These are phyloP conservation scores for Tubosaeta brunneosetosa DNA, from an alignment of 768 basidiomycete genomes.

Conservation along the genomic window DNA sequence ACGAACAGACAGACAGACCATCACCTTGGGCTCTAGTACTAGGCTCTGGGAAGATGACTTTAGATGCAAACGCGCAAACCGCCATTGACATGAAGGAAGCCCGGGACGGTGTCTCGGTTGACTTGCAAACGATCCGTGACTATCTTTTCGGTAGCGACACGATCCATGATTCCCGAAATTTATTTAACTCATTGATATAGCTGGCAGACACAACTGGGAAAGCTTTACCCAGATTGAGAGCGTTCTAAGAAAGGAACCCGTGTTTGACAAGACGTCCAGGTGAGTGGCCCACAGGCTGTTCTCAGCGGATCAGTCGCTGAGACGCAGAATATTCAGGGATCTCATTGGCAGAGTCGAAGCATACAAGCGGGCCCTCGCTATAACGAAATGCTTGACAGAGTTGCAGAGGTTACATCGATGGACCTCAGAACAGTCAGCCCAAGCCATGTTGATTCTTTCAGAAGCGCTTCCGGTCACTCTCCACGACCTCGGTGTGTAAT, in stretches of 20 bases:
- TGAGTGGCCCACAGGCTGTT: constrained; percentile 16
- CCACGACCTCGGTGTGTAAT: constrained; percentile 33
- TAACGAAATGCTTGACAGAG: constrained; percentile 56
- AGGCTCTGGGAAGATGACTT: not conserved
- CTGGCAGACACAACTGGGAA: constrained; percentile 48
- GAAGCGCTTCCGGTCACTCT: constrained; percentile 48
- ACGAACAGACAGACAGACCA: too few species aligned
- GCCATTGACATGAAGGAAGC: constrained; percentile 50
- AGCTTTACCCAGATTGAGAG: constrained; percentile 40
- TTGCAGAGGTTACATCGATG: constrained; percentile 51
- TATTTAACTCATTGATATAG: constrained; percentile 27
- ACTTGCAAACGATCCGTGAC: constrained; percentile 40
- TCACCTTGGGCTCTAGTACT: too few species aligned
- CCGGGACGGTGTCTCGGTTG: constrained; percentile 39
- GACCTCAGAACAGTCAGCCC: constrained; percentile 42
- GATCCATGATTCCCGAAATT: too few species aligned
- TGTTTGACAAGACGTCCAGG: constrained; percentile 58
- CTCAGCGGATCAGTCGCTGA: not conserved
- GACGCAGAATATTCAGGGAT: constrained; percentile 34
- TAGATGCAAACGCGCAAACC: constrained; percentile 42
- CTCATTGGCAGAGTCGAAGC: constrained; percentile 56
- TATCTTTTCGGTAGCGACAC: constrained; percentile 46
- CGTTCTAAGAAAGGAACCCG: constrained; percentile 48
- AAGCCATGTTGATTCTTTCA: constrained; percentile 47
- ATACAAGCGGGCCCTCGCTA: constrained; percentile 49